Base-by-base conservation (phyloP, 768 basidiomycete genomes). In the Postia placenta region DNA sequence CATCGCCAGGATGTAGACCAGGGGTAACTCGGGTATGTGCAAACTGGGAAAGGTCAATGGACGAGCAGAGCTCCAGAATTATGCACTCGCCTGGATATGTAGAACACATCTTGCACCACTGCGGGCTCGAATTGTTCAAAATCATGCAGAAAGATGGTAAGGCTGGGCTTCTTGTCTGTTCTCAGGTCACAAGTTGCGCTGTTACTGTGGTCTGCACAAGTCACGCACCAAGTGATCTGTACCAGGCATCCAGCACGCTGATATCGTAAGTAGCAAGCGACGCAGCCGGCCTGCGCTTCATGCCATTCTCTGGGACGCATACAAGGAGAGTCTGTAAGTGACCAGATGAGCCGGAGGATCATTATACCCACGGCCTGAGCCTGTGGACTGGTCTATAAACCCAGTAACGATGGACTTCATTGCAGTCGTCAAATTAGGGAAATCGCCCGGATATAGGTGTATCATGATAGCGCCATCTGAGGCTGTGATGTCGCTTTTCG, bases 81-180 rank as follows among this genome's bases (percentile, higher is more conserved):
- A n/a, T n/a, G n/a, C n/a, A n/a, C 61, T 25, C 52, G 82, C 87
- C 83, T 86, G 70, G 76, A 85, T 28, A 89, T 81, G 46, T 83
- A 74, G 36, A 88, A 78, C 15, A 88, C 57, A 56, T 90, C 86
- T 57, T 83, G 79, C 42, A 90, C 62, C 2, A 89, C 72, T 1
- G 54, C 47, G 0, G 77, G 65, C 48, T 87, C 85, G 42, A 86
- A 78, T 58, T 81, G 78, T 57, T 90, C 87, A 54, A 91, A 87
- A 48, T 86, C 82, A 48, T 87, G 85, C 19, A 90, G 57, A 11
- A 89, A 58, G 7, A 85, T 68, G 20, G 82, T 71, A 2, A 90
- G 72, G 30, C 72, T 74, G 11, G 51, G 0, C 52, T 15, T 11
- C 60, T 23, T 43, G 25, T 26, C 12, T 23, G n/a, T n/a, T n/a